Conservation (phyloP, 441 rosid species). For the Gossypium schwendimanii region DNA sequence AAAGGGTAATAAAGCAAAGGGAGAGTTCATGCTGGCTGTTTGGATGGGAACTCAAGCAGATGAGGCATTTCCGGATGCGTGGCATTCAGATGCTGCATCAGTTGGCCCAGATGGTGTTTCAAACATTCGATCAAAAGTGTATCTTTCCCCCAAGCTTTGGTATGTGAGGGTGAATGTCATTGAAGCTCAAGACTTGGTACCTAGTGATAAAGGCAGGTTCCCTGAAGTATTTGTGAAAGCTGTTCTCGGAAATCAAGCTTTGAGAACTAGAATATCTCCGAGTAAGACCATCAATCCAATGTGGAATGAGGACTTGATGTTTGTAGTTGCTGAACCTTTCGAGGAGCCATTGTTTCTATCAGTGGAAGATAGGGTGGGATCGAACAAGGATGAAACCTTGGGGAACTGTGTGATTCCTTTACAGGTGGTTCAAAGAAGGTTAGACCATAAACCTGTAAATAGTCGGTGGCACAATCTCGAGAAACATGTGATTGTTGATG, state of each 20-base stretch:
- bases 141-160: constrained; percentile 43
- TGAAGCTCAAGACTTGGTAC: constrained; percentile 68
- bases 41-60: constrained; percentile 79
- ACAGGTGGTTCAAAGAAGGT: constrained; percentile 48
- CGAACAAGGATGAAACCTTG: constrained; percentile 45
- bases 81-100: constrained; percentile 3
- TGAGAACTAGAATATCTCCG: constrained; percentile 45
- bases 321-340: constrained; percentile 66
- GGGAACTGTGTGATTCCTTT: constrained; percentile 46
- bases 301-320: constrained; percentile 77
- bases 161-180: constrained; percentile 66
- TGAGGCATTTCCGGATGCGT: background rate
- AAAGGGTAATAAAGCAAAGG: constrained; percentile 56
- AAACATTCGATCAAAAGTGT: background rate
- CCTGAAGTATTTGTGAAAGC: constrained; percentile 66
- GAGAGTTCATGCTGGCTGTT: constrained; percentile 85
- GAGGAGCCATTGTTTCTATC: constrained; percentile 39
- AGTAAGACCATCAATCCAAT: constrained; percentile 56
- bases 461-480: constrained; percentile 58
- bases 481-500: constrained; percentile 47
- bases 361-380: constrained; percentile 48
- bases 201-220: constrained; percentile 49
- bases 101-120: background rate
- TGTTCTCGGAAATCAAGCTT: constrained; percentile 48
- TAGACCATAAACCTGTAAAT: constrained; percentile 58